Evolutionary conservation across 2,329 filamentous ascomycete species (phyloP), one percentile per base, ranked within the genome.

Genomic region (Colletotrichum tropicicola): DNA sequence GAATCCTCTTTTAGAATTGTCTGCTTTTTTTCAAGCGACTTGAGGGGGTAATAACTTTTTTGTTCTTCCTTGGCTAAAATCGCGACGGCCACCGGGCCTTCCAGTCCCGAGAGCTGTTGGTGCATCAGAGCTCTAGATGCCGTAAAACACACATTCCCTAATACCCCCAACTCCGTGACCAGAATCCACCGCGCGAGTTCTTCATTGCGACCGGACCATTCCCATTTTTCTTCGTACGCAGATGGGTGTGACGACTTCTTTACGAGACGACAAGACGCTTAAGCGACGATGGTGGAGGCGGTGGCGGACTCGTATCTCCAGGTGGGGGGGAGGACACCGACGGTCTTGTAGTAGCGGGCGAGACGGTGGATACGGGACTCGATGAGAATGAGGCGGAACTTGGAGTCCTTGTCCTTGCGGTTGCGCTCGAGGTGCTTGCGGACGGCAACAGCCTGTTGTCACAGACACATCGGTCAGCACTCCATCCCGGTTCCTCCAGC

Each of bases 341-440:
- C 95, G 82, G 94, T 95, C 92, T 98, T 98, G 93, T 98, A 99
- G 92, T 98, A 98, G 76, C 96, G 92, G 80, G 94, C 96, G 75
- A 99, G 92, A 87, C 96, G 95, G 92, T 99, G 96, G 85, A 99
- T 98, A 86, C 97, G 93, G 82, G 96, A 98, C 90, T 99, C 96
- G 86, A 99, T 97, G 77, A 99, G 92, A 95, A 99, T 99, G 73
- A 99, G 93, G 81, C 96, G 95, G 93, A 99, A 99, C 90, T 99
- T 99, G 89, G 91, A 93, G 89, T 99, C 96, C 89, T 94, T 97
- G 90, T 99, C 96, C 91, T 99, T 99, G 86, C 96, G 95, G 92
- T 99, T 99, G 86, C 93, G 93, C 91, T 98, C 94, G 75, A 99
- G 93, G 87, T 99, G 97, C 93, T 99, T 99, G 87, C 96, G 95